These are phyloP conservation scores for Saccharomyces eubayanus DNA, from an alignment of 805 yeast species.

Conservation along the genomic window DNA sequence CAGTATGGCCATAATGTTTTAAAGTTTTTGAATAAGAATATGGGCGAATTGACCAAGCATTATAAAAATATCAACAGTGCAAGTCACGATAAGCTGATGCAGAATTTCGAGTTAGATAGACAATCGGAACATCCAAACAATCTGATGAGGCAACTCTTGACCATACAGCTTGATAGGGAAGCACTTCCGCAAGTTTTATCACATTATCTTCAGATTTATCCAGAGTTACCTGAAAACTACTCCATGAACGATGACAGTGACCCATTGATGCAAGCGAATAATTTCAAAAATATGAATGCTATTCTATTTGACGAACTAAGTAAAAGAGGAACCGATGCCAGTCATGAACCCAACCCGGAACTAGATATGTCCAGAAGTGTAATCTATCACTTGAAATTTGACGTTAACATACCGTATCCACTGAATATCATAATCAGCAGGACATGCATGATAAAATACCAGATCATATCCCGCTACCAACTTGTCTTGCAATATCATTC, in stretches of 20 bases:
- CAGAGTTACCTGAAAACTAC: not conserved
- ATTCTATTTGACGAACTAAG: conserved; percentile 37
- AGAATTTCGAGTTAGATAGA: conserved; percentile 21
- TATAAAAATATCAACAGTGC: conserved; percentile 9
- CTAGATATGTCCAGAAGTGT: conserved; percentile 19
- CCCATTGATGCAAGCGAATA: conserved; percentile 37
- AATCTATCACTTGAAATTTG: conserved; percentile 46
- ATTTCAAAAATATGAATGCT: conserved; percentile 37
- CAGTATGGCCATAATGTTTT: conserved; percentile 22
- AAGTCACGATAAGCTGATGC: conserved; percentile 24
- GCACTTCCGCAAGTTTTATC: conserved; percentile 16
- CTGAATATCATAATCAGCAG: conserved; percentile 64
- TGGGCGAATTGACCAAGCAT: conserved; percentile 25
- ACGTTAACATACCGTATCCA: conserved; percentile 76
- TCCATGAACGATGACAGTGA: conserved; percentile 4
- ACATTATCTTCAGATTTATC: conserved; percentile 8
- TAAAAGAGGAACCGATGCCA: not conserved
- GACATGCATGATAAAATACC: conserved; percentile 68
- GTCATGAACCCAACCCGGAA: conserved; percentile 12
- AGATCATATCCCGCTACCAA: conserved; percentile 66
- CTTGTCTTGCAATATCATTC: conserved; percentile 55
- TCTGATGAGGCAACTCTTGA: conserved; percentile 24
- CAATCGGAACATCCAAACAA: conserved; percentile 7
- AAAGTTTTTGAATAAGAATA: conserved; percentile 16
- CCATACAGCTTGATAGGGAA: conserved; percentile 35